These are phyloP conservation scores for Curvularia verruculosa DNA, from an alignment of 2,329 filamentous ascomycete species.

Conservation along the genomic window DNA sequence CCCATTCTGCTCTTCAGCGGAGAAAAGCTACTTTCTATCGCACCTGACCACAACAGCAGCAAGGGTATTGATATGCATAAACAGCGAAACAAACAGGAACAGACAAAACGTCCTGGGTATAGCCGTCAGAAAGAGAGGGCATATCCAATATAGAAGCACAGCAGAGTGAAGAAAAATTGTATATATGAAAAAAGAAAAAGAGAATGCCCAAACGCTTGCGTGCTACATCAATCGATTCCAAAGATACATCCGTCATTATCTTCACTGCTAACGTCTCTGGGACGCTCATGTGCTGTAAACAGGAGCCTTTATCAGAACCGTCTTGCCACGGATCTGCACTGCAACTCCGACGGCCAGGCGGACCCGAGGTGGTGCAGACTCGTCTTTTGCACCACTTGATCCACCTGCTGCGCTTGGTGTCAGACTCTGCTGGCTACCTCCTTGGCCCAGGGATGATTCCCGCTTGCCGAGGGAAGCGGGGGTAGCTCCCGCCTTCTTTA, in stretches of 20 bases:
- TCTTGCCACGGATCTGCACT: conserved; percentile 57
- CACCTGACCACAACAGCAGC: conserved; percentile 35
- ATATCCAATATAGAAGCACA: conserved; percentile 15
- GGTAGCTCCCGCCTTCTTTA: conserved; percentile 45
- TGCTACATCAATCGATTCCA: conserved; percentile 28
- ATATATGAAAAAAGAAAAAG: conserved; percentile 18
- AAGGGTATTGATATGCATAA: conserved; percentile 42
- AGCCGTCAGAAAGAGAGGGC: conserved; percentile 25
- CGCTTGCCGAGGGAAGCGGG: conserved; percentile 48
- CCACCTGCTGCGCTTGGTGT: conserved; percentile 49
- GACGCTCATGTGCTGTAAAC: conserved; percentile 49
- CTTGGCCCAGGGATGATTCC: conserved; percentile 48
- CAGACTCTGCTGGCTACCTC: conserved; percentile 46
- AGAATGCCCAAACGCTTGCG: conserved; percentile 16
- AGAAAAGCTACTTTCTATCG: conserved; percentile 8
- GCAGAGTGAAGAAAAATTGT: conserved; percentile 11
- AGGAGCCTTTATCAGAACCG: conserved; percentile 57
- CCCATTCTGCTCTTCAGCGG: too few species aligned
- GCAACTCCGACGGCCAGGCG: conserved; percentile 56
- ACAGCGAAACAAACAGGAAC: too few species aligned
- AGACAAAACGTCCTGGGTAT: conserved; percentile 21
- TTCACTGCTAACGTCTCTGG: neutral
- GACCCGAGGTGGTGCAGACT: conserved; percentile 52
- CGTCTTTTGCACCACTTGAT: conserved; percentile 48
- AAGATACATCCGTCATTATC: conserved; percentile 5